Base-by-base conservation (phyloP, 108 stramenopile genomes). In the Skeletonema marinoi region DNA sequence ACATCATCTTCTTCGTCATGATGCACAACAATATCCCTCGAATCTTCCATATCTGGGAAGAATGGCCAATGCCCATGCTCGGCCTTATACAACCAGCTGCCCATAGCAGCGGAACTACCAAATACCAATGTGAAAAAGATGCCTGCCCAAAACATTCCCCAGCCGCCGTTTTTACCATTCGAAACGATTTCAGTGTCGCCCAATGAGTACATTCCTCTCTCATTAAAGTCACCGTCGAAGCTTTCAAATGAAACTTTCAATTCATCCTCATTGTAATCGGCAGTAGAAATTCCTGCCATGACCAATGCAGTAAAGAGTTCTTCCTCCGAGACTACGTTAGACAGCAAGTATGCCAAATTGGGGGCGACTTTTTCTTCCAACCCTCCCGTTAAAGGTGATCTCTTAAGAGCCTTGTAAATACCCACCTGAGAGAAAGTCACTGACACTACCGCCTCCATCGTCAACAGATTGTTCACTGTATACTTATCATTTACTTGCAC, bases 351-450 rank as follows among this genome's bases (percentile, higher is more conserved):
- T 62, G 77, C 61, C 39, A 78, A 39, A 32, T 70, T 33, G 38
- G 69, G 33, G 6, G 32, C 61, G 5, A 41, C 30, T 32, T 71
- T 71, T 36, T 25, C 63, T 11, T 64, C 69, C 12, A 41, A 44
- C 9, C 51, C 61, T 33, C 58, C 61, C 16, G 48, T 60, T 46
- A 41, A n/a, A 11, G 51, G 50, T 0, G 65, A 51, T 33, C 39
- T 14, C 36, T 63, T 58, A 1, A 70, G 17, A 6, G 77, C 63
- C 21, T 66, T 66, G 36, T 51, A 48, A 21, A 78, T 50, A 3
- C 69, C 68, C 31, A 78, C 69, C 32, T 78, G 63, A 11, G 70
- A 78, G 65, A 78, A 78, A 12, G 70, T 78, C 19, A 78, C 69
- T 25, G 77, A 78, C 5, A 78, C 77, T 19, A 78, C 50, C 8